Base-by-base conservation (phyloP, 768 basidiomycete genomes). In the Tricholoma matsutake region DNA sequence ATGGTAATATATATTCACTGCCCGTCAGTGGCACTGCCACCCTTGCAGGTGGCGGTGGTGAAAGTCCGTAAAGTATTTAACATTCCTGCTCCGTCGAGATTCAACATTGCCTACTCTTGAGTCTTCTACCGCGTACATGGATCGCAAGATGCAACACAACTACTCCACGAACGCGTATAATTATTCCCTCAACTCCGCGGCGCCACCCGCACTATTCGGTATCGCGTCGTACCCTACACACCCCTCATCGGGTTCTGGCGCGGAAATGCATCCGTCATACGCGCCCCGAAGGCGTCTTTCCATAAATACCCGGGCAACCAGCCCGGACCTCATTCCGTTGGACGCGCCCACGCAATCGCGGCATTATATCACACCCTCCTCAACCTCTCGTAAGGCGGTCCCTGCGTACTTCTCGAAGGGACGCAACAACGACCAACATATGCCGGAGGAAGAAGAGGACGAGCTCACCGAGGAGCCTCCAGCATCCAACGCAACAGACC, bases 341-440 rank as follows among this genome's bases (percentile, higher is more conserved):
- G 85, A 89, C 56, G 93, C 93, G 1, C 94, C 93, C 0, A 92
- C 88, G 1, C 93, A 95, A 69, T 49, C 82, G 0, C 86, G 93
- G 63, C 83, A 83, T n/a, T 95, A 94, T 67, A 67, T 84, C 14
- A 81, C 81, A 0, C 86, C 90, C 0, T 93, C 91, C 0, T 71
- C 80, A 1, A 95, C 94, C 0, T 93, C 93, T 14, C 81, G 86
- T 55, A 94, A 93, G 74, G 86, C 86, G 41, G 72, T 93, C 22
- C 91, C 92, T 1, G 87, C 85, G 0, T 85, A 83, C 35, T 91
- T 91, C 68, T 79, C 79, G 65, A 81, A 79, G 69, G 86, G 86
- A 81, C 84, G 69, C 20, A 62, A 54, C 72, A 78, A 16, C 65
- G 57, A 71, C 4, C 69, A 79, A 3, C 77, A 81, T 0, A 76